These are phyloP conservation scores for Trametopsis cervina DNA, from an alignment of 768 basidiomycete genomes.

Conservation along the genomic window DNA sequence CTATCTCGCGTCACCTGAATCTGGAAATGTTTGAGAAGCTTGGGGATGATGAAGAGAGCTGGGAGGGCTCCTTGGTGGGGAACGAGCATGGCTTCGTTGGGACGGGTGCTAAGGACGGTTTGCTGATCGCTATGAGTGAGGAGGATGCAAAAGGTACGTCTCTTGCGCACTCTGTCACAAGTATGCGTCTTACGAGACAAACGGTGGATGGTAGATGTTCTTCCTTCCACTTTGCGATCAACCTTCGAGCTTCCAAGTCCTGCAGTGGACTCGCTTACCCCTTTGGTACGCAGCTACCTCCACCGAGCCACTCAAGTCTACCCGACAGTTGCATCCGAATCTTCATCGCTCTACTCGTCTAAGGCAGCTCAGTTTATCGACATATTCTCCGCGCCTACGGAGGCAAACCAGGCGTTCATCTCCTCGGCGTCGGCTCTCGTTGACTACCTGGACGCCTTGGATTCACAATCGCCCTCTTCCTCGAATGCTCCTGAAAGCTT, in stretches of 20 bases:
- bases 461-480: constrained; percentile 11
- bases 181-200: no score
- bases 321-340: constrained; percentile 41
- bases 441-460: constrained; percentile 44
- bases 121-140: constrained; percentile 54
- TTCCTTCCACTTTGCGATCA: constrained; percentile 44
- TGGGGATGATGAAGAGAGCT: constrained; percentile 26
- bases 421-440: constrained; percentile 38
- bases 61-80: constrained; percentile 14
- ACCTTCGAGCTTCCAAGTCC: constrained; percentile 35
- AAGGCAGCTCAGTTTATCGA: constrained; percentile 29
- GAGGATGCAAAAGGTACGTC: constrained; percentile 45
- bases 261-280: constrained; percentile 35
- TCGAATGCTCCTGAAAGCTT: constrained; percentile 29
- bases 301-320: constrained; percentile 54
- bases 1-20: constrained; percentile 63
- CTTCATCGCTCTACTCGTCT: constrained; percentile 25
- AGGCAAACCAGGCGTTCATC: constrained; percentile 32
- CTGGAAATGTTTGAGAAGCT: constrained; percentile 58
- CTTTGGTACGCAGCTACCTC: constrained; percentile 50
- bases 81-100: constrained; percentile 45
- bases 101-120: constrained; percentile 39
- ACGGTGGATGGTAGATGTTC: constrained; percentile 35
- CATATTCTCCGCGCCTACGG: constrained; percentile 34
- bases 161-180: background rate